These are phyloP conservation scores for Ophiostoma quercus DNA, from an alignment of 2,329 filamentous ascomycete species.

Conservation along the genomic window DNA sequence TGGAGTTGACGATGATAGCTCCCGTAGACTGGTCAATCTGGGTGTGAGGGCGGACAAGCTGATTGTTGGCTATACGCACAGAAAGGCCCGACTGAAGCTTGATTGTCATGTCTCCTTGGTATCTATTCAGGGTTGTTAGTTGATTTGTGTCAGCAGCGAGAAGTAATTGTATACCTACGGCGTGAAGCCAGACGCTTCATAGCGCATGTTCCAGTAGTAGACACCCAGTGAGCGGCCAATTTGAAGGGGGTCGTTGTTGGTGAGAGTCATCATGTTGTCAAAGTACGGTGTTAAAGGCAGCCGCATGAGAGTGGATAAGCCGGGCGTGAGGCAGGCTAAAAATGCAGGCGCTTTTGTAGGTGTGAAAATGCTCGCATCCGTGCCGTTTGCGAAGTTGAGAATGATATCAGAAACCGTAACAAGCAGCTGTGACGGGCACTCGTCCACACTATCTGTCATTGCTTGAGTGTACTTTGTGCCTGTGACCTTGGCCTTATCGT, in stretches of 20 bases:
- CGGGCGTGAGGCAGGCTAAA: slow-evolving; percentile 28
- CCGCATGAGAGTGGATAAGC: slow-evolving; percentile 26
- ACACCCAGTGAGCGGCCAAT: slow-evolving; percentile 26
- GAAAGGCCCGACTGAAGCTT: slow-evolving; percentile 25
- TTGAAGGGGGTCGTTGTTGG: slow-evolving; percentile 10
- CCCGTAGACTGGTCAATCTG: slow-evolving; percentile 26
- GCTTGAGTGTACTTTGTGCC: slow-evolving; percentile 27
- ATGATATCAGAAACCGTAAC: slow-evolving; percentile 32
- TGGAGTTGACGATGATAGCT: slow-evolving; percentile 24
- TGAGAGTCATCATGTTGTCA: slow-evolving; percentile 18
- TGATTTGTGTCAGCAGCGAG: background rate
- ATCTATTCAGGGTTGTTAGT: slow-evolving; percentile 11
- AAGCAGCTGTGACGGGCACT: slow-evolving; percentile 32
- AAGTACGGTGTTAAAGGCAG: slow-evolving; percentile 30
- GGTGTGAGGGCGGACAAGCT: slow-evolving; percentile 32
- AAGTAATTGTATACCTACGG: background rate
- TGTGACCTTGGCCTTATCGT: slow-evolving; percentile 31
- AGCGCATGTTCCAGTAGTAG: slow-evolving; percentile 28
- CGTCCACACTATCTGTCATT: slow-evolving; percentile 24
- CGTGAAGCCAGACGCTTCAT: slow-evolving; percentile 14
- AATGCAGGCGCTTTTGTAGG: slow-evolving; percentile 20
- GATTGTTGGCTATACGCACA: slow-evolving; percentile 32
- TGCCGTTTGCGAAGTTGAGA: slow-evolving; percentile 35
- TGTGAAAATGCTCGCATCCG: slow-evolving; percentile 32
- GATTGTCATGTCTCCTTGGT: slow-evolving; percentile 28